A percentile compares a stretch with the other conserved stretches of the same genome.
phyloP scores from a whole-genome alignment of 495 filamentous ascomycete genomes.

The Xylaria sp. region DNA sequence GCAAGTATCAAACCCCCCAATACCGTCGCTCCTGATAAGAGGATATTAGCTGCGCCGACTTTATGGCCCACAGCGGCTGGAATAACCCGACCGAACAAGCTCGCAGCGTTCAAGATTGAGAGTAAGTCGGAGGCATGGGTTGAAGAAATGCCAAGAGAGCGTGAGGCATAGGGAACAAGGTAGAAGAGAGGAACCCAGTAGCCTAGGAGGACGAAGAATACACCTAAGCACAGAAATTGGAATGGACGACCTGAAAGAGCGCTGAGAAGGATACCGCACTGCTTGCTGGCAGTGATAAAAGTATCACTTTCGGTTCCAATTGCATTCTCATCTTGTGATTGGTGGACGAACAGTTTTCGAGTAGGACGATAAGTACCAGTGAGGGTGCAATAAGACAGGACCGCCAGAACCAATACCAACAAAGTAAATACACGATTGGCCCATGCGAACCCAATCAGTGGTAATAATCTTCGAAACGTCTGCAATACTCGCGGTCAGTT shows the following conservation, averaged over 20 bases:
- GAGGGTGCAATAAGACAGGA: constrained; percentile 1
- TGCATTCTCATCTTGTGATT: neutral
- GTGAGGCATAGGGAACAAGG: constrained; percentile 15
- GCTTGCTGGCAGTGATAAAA: neutral
- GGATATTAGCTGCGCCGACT: constrained; percentile 4
- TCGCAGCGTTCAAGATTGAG: constrained; percentile 13
- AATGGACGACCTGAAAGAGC: neutral
- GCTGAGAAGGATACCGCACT: neutral
- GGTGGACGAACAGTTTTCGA: neutral
- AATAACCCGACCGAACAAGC: constrained; percentile 20
- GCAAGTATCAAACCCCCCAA: neutral
- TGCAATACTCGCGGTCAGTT: too few relatives aligned
- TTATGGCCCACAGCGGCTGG: constrained; percentile 19
- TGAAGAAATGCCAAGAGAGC: neutral
- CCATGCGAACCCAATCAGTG: constrained; percentile 68
- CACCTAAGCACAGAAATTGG: constrained; percentile 1
- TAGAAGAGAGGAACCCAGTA: constrained; percentile 23
- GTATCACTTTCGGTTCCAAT: neutral
- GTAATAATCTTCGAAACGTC: constrained; percentile 61
- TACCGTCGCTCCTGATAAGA: constrained; percentile 1
- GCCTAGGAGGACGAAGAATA: constrained; percentile 10
- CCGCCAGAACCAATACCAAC: constrained; percentile 19
- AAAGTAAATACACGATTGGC: constrained; percentile 67
- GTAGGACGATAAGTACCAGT: neutral
- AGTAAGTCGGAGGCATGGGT: neutral